Conservation (phyloP, 345 rosid species). For the Boechera stricta region DNA sequence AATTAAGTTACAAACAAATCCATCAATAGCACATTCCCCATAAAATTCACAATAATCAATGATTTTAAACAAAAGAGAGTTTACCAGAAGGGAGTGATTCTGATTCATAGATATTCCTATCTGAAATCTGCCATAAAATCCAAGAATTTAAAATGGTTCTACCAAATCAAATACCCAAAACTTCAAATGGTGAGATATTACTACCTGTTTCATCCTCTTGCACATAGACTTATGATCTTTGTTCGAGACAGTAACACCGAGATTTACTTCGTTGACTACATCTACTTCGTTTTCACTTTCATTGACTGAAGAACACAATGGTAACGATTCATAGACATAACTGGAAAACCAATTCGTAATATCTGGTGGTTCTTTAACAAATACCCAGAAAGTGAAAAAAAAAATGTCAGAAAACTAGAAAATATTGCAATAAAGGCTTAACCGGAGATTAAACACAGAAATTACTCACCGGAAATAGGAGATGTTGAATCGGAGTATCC, state of each 20-base stretch:
- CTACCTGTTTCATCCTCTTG: slow-evolving; percentile 42
- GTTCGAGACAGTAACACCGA: slow-evolving; percentile 7
- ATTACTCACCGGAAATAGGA: slow-evolving; percentile 37
- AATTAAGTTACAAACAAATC: neutral
- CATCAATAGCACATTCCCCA: slow-evolving; percentile 18
- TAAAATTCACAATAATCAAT: neutral
- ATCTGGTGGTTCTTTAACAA: slow-evolving; percentile 61
- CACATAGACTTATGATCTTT: slow-evolving; percentile 30
- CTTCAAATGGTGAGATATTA: neutral
- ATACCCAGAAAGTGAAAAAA: neutral
- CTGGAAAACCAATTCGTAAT: slow-evolving; percentile 67
- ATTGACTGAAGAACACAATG: slow-evolving; percentile 44
- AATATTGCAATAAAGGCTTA: neutral
- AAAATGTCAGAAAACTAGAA: slow-evolving; percentile 10
- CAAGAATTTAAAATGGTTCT: neutral
- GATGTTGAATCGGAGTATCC: slow-evolving; percentile 31
- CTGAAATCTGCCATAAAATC: slow-evolving; percentile 41
- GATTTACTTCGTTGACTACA: neutral
- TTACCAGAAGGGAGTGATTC: slow-evolving; percentile 55
- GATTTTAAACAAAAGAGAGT: neutral
- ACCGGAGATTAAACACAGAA: neutral
- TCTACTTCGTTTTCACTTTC: slow-evolving; percentile 28
- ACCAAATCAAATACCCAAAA: neutral
- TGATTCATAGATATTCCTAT: slow-evolving; percentile 40
- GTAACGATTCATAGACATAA: slow-evolving; percentile 61